phyloP scores from a whole-genome alignment of 2,329 filamentous ascomycete genomes.

The Pestalotiopsis sp. region DNA sequence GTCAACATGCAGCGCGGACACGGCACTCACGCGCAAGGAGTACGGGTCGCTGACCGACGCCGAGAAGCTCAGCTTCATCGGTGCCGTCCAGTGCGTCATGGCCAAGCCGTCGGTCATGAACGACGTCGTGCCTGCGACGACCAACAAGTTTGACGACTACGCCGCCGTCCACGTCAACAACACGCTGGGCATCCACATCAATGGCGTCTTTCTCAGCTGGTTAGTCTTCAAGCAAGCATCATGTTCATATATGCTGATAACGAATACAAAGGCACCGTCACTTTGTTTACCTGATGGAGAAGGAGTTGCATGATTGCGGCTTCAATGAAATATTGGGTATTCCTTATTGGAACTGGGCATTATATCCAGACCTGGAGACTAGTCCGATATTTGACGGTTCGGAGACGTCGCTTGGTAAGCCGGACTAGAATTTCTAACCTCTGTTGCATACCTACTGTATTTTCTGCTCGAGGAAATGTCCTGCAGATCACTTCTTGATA shows the following conservation, averaged over 20 bases:
- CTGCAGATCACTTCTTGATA: background rate
- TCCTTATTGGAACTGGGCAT: constrained; percentile 7
- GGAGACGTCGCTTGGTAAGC: background rate
- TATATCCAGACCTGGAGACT: background rate
- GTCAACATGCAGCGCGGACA: background rate
- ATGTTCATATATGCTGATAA: background rate
- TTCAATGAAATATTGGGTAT: background rate
- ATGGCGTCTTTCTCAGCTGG: constrained; percentile 25
- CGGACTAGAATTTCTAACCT: too few relatives aligned
- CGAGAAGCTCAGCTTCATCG: constrained; percentile 21
- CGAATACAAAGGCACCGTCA: constrained; percentile 19
- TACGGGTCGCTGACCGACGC: constrained; percentile 14
- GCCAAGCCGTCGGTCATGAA: constrained; percentile 17
- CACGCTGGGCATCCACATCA: constrained; percentile 23
- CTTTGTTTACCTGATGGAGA: constrained; percentile 23
- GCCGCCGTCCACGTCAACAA: constrained; percentile 29
- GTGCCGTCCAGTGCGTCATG: constrained; percentile 24
- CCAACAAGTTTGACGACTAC: constrained; percentile 28
- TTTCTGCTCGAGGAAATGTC: background rate
- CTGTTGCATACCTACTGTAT: background rate
- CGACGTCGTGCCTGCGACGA: constrained; percentile 23
- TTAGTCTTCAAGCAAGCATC: background rate
- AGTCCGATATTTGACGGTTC: constrained; percentile 3
- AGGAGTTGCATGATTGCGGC: constrained; percentile 19
- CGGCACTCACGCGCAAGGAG: background rate